Evolutionary conservation across 2,329 filamentous ascomycete species (phyloP), one percentile per base, ranked within the genome.

Genomic region (Aspergillus felis): DNA sequence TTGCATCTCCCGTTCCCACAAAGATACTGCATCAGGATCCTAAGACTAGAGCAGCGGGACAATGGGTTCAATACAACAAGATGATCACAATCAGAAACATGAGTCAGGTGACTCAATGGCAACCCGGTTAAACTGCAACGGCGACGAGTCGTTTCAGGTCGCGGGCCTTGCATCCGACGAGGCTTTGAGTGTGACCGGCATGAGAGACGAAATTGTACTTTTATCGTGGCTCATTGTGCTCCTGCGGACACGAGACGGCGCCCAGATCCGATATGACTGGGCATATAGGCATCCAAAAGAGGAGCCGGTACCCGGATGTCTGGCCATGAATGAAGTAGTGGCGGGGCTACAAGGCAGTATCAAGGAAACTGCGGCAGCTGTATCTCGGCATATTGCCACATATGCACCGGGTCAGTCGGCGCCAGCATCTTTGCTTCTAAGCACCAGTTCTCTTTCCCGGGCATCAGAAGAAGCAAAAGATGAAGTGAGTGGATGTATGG

Each of bases 181-280:
- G 17, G 52, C 35, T 3, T n/a, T 41, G 12, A 69, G 66, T 10
- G 62, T 64, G 17, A 77, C 75, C 7, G 67, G 71, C 29, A 68
- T 76, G 65, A 75, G 61, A 56, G 74, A 79, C n/a, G 76, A 78
- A 20, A 53, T 76, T 17, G 20, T 80, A 12, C 71, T 80, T 10
- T 48, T 76, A 38, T 72, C 79, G 44, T 81, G 79, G 79, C 70
- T 79, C 14, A 68, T 80, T 12, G 72, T 78, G 6, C 73, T 81
- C 7, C 56, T 79, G 55, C 71, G 78, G 10, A 77, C 73, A 1
- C 68, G 68, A 9, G 79, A 81, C 61, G 74, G 74, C 17, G 67
- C 66, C 38, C 66, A 71, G 17, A 60, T 72, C 10, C 61, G 51
- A 14, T 80, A 66, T 58, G 74, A 79, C 3, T 81, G 78, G 78